Evolutionary conservation across 345 rosid species (phyloP).

Genomic region (Eucalyptus sp.): DNA sequence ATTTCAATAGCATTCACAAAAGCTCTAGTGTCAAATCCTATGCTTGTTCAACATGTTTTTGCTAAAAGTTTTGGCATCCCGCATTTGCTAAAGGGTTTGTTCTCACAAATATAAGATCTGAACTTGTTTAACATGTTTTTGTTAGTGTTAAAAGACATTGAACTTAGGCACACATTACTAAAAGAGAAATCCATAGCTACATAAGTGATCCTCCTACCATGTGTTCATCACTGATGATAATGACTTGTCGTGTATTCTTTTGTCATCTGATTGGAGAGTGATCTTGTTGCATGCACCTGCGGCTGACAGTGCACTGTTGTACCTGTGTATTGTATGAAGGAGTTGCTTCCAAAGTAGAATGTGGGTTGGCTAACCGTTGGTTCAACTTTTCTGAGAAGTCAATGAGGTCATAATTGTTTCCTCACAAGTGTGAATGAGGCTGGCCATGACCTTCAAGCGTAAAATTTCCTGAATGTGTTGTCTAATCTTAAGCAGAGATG

Average conservation of each 20-base stretch:
- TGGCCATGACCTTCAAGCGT: neutral
- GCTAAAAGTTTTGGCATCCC: too few species aligned
- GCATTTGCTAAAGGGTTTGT: too few species aligned
- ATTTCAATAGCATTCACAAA: too few species aligned
- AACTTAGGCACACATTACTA: too few species aligned
- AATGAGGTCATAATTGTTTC: neutral
- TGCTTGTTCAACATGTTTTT: too few species aligned
- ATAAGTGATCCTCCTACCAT: too few species aligned
- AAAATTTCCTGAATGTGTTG: neutral
- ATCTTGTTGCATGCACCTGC: neutral
- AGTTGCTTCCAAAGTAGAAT: neutral
- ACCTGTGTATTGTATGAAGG: neutral
- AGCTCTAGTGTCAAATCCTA: too few species aligned
- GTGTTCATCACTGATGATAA: neutral
- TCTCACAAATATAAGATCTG: too few species aligned
- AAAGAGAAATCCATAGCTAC: too few species aligned
- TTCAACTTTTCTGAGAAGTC: neutral
- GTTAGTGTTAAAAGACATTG: too few species aligned
- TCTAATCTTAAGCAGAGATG: neutral
- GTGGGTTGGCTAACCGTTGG: neutral
- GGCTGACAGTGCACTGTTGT: neutral
- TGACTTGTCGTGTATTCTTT: neutral
- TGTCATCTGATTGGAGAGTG: neutral
- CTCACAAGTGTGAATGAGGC: neutral
- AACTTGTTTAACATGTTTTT: too few species aligned